phyloP scores from a whole-genome alignment of 1,284 basidiomycete species.

The Waitea zeae region DNA sequence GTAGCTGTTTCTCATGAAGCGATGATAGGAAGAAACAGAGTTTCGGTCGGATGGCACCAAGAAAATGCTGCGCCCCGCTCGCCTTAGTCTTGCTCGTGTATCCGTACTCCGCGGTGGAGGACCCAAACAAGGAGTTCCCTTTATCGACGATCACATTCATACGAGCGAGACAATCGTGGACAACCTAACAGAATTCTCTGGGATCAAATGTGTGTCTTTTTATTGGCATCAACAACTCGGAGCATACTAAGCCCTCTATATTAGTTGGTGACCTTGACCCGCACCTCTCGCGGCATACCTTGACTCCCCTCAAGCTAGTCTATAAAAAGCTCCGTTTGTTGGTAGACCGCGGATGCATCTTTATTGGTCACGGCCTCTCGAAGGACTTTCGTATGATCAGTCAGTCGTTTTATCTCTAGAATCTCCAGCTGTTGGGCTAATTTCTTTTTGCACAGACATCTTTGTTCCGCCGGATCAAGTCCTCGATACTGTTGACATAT shows the following conservation, averaged over 20 bases:
- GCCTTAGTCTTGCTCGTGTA: conserved; percentile 86
- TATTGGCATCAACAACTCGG: background rate
- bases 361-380: conserved; percentile 97
- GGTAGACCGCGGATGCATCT: conserved; percentile 91
- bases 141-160: conserved; percentile 97
- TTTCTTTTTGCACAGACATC: conserved; percentile 44
- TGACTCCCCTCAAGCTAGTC: conserved; percentile 89
- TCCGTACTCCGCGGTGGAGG: conserved; percentile 86
- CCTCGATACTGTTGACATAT: conserved; percentile 93
- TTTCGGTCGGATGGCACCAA: conserved; percentile 90
- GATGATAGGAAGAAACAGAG: conserved; percentile 93
- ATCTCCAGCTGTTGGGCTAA: background rate
- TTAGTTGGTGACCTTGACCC: conserved; percentile 87
- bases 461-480: conserved; percentile 92
- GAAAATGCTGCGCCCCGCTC: conserved; percentile 80
- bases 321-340: conserved; percentile 96
- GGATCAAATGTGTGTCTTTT: conserved; percentile 66
- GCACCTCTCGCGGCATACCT: conserved; percentile 64
- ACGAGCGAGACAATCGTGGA: conserved; percentile 92
- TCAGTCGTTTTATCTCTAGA: conserved; percentile 21
- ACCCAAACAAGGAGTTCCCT: conserved; percentile 63
- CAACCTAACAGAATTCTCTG: conserved; percentile 93
- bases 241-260: background rate
- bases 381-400: conserved; percentile 99
- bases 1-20: no score